Evolutionary conservation across 805 yeast genomes (phyloP).

Genomic region (Metschnikowia cerradonensis): DNA sequence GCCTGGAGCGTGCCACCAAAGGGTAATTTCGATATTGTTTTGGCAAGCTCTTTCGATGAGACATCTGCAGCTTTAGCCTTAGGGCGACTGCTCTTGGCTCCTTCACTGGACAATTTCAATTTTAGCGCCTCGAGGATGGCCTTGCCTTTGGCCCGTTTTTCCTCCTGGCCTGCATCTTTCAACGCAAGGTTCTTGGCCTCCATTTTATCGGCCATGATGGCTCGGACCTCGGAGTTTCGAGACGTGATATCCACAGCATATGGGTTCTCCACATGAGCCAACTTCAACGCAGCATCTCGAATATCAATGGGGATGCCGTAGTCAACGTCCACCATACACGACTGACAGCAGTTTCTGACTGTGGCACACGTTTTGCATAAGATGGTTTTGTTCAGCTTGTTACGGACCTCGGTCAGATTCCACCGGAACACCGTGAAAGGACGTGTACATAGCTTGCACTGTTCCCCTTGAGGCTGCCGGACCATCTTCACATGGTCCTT

Average conservation of each 20-base stretch:
- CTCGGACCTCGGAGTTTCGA: conserved; percentile 33
- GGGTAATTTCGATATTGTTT: conserved; percentile 59
- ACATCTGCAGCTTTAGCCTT: conserved; percentile 40
- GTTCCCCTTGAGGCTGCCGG: conserved; percentile 66
- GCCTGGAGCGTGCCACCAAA: conserved; percentile 51
- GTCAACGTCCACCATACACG: conserved; percentile 77
- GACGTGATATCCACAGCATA: conserved; percentile 24
- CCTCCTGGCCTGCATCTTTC: conserved; percentile 7
- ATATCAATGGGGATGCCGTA: conserved; percentile 76
- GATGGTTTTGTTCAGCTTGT: conserved; percentile 53
- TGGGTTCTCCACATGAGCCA: conserved; percentile 46
- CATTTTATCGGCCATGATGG: conserved; percentile 44
- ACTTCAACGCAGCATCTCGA: conserved; percentile 73
- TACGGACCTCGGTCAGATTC: conserved; percentile 46
- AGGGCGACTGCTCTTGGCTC: conserved; percentile 6
- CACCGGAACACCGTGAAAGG: conserved; percentile 81
- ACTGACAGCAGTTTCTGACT: conserved; percentile 79
- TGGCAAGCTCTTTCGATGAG: conserved; percentile 24
- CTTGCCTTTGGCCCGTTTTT: conserved; percentile 35
- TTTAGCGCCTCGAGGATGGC: conserved; percentile 51
- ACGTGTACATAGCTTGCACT: conserved; percentile 80
- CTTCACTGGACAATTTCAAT: conserved; percentile 20
- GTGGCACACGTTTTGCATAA: conserved; percentile 80
- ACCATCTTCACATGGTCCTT: conserved; percentile 66
- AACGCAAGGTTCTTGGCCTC: conserved; percentile 44